A percentile compares a stretch with the other conserved stretches of the same genome.
Evolutionary conservation across 306 rosid genomes (phyloP).

Genomic region (Herpetospermum pedunculosum): DNA sequence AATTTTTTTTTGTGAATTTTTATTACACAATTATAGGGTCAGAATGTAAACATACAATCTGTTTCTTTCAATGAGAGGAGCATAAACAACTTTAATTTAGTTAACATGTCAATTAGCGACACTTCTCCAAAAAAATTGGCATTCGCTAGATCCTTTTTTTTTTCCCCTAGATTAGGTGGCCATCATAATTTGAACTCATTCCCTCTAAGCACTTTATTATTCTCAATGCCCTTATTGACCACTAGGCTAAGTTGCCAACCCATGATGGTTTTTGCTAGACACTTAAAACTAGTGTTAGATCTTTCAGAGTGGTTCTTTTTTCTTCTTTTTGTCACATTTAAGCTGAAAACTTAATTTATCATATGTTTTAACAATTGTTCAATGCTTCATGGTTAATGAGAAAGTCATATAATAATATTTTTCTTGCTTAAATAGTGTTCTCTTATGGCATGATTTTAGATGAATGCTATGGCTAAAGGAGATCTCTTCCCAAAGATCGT

Average conservation of each 20-base stretch:
- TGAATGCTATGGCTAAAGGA: slow-evolving; percentile 67
- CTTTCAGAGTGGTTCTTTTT: neutral
- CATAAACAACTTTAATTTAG: neutral
- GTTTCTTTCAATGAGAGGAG: neutral
- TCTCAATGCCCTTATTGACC: no score
- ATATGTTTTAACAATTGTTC: neutral
- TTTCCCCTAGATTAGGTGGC: no score
- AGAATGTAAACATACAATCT: neutral
- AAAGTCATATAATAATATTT: neutral
- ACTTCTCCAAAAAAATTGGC: neutral
- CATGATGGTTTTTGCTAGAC: no score
- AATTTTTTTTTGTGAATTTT: neutral
- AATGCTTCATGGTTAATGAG: neutral
- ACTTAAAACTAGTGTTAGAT: neutral
- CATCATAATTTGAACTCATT: no score
- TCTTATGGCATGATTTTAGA: slow-evolving; percentile 27
- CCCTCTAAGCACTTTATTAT: no score
- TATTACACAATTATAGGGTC: neutral
- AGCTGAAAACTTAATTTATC: neutral
- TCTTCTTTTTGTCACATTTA: neutral
- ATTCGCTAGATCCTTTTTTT: no score
- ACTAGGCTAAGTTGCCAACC: no score
- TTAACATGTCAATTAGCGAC: neutral
- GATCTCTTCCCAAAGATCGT: slow-evolving; percentile 56
- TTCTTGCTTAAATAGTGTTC: neutral